Evolutionary conservation across 2,329 filamentous ascomycete genomes (phyloP).

Genomic region (Phoma herbarum): DNA sequence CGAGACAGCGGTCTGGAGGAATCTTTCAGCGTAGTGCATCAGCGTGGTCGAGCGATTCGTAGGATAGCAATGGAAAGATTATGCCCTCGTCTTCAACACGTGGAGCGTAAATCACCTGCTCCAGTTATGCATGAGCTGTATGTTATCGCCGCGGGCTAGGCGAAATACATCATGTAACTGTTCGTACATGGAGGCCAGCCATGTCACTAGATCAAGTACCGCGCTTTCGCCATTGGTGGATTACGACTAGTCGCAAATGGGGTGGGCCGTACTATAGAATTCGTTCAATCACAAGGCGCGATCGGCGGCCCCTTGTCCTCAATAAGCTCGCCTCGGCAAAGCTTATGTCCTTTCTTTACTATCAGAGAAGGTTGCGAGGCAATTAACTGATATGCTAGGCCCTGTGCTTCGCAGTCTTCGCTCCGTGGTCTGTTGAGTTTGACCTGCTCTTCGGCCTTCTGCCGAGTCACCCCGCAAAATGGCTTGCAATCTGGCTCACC

Average conservation of each 20-base stretch:
- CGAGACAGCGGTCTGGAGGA: slow-evolving; percentile 36
- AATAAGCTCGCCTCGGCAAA: slow-evolving; percentile 22
- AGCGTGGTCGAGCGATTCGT: neutral
- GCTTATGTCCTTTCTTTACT: slow-evolving; percentile 5
- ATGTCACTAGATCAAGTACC: neutral
- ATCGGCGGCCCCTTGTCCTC: slow-evolving; percentile 12
- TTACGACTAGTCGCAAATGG: neutral
- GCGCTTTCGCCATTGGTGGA: slow-evolving; percentile 4
- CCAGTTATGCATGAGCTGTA: neutral
- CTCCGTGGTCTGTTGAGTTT: neutral
- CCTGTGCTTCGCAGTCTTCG: slow-evolving; percentile 3
- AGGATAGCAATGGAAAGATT: neutral
- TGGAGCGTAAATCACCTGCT: neutral
- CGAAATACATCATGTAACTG: neutral
- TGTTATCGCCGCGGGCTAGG: neutral
- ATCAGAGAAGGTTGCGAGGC: slow-evolving; percentile 1
- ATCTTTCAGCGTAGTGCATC: slow-evolving; percentile 6
- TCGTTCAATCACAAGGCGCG: slow-evolving; percentile 3
- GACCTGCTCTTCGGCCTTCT: slow-evolving; percentile 9
- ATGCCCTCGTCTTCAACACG: neutral
- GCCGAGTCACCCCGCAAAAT: slow-evolving; percentile 12
- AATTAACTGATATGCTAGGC: slow-evolving; percentile 1
- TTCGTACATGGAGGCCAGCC: neutral
- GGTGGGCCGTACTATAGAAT: neutral
- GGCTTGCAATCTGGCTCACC: neutral